Percentiles rank a stretch among this genome's conserved stretches.
phyloP scores from a whole-genome alignment of 169 alveolate species.

The Eimeria acervulina region DNA sequence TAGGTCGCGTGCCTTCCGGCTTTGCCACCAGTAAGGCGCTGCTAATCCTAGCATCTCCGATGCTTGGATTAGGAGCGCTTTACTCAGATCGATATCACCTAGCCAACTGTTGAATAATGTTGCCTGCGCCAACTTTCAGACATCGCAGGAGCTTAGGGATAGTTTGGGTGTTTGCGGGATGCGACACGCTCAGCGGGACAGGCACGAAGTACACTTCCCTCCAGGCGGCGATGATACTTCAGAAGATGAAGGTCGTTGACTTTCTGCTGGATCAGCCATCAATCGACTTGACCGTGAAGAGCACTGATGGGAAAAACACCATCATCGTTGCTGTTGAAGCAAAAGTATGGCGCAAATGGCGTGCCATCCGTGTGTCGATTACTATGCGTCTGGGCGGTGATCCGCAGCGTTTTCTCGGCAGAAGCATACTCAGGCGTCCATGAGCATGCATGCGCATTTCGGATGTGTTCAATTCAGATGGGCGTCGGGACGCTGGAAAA shows the following conservation, averaged over 20 bases:
- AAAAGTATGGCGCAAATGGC: slow-evolving; percentile 18
- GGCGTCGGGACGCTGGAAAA: slow-evolving; percentile 43
- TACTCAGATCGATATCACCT: not conserved
- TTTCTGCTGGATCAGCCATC: slow-evolving; percentile 77
- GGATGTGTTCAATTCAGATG: slow-evolving; percentile 7
- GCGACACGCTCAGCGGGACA: slow-evolving; percentile 78
- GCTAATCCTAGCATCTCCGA: not conserved
- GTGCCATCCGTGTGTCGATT: not conserved
- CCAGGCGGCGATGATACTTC: slow-evolving; percentile 83
- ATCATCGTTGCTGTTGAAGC: slow-evolving; percentile 71
- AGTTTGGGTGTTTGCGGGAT: slow-evolving; percentile 13
- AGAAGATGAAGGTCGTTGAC: slow-evolving; percentile 80
- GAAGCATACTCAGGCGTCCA: not conserved
- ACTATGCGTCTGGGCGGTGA: not conserved
- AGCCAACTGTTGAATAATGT: not conserved
- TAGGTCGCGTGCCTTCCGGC: slow-evolving; percentile 13
- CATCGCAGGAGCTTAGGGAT: not conserved
- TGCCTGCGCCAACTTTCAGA: not conserved
- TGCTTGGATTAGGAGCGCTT: not conserved
- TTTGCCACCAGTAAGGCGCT: not conserved
- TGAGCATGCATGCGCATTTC: not conserved
- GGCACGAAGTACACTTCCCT: slow-evolving; percentile 81
- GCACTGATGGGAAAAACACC: slow-evolving; percentile 71
- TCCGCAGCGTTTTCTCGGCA: not conserved
- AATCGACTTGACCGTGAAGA: slow-evolving; percentile 78